phyloP scores from a whole-genome alignment of 2,329 filamentous ascomycete genomes.

The Calonectria hawksworthii region DNA sequence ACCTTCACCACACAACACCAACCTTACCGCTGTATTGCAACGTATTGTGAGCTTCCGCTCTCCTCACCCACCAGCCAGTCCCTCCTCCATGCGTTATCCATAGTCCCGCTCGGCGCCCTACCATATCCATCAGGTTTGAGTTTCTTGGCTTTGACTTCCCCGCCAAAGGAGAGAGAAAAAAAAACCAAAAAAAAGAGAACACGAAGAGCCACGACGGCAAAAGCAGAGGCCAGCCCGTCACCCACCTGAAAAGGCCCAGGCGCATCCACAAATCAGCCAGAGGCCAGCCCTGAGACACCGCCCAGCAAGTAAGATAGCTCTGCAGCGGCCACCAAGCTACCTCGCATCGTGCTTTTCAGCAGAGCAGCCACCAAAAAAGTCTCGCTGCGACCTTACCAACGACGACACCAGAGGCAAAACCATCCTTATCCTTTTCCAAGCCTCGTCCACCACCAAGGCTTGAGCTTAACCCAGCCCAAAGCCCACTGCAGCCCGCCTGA shows the following conservation, averaged over 20 bases:
- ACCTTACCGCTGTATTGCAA: not conserved
- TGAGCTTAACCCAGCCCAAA: not conserved
- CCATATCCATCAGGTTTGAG: constrained; percentile 7
- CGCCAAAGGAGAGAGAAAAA: not conserved
- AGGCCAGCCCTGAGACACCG: constrained; percentile 19
- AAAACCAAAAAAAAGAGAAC: not conserved
- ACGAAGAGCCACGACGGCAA: not conserved
- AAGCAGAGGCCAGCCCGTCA: constrained; percentile 11
- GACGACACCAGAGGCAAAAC: constrained; percentile 3
- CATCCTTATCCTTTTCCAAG: not conserved
- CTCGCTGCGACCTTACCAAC: constrained; percentile 6
- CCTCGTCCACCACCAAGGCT: constrained; percentile 2
- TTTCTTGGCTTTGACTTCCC: constrained; percentile 11
- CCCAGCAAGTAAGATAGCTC: constrained; percentile 4
- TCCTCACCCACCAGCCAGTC: constrained; percentile 9
- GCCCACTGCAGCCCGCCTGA: constrained; percentile 13
- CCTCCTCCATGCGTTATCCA: not conserved
- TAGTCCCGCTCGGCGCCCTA: not conserved
- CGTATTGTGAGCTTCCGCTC: constrained; percentile 19
- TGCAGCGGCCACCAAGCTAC: constrained; percentile 8
- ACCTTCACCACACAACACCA: constrained; percentile 12
- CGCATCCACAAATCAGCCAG: constrained; percentile 28
- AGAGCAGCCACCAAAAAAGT: constrained; percentile 8
- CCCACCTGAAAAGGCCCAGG: constrained; percentile 12
- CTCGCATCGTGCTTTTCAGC: constrained; percentile 3